Conservation (phyloP, 495 filamentous ascomycete species). For the Penicillium samsonianum region DNA sequence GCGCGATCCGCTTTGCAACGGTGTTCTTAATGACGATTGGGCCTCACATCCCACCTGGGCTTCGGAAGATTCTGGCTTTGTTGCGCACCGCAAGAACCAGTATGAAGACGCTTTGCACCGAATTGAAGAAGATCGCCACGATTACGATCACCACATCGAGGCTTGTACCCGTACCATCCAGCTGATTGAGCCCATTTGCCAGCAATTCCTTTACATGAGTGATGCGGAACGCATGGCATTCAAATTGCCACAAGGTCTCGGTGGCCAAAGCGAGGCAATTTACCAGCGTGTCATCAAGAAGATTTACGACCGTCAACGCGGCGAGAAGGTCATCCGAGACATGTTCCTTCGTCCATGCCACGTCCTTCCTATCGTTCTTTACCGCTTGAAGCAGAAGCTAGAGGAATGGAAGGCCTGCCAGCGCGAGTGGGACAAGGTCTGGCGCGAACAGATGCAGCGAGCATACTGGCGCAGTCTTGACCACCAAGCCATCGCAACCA, state of each 20-base stretch:
- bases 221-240: slow-evolving; percentile 70
- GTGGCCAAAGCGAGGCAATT: slow-evolving; percentile 91
- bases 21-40: slow-evolving; percentile 96
- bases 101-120: slow-evolving; percentile 91
- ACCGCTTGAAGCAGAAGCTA: slow-evolving; percentile 85
- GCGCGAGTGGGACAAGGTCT: slow-evolving; percentile 99
- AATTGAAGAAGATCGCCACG: slow-evolving; percentile 97
- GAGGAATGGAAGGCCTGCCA: slow-evolving; percentile 96
- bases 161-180: slow-evolving; percentile 90
- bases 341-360: slow-evolving; percentile 79
- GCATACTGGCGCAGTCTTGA: slow-evolving; percentile 96
- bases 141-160: slow-evolving; percentile 98
- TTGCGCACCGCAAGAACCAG: slow-evolving; percentile 94
- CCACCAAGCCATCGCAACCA: slow-evolving; percentile 87
- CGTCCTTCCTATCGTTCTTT: slow-evolving; percentile 83
- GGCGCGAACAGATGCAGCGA: slow-evolving; percentile 88
- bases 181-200: slow-evolving; percentile 88
- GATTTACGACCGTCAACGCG: slow-evolving; percentile 87
- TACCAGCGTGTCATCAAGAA: slow-evolving; percentile 97
- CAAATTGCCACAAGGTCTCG: slow-evolving; percentile 77
- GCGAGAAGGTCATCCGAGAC: slow-evolving; percentile 75
- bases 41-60: slow-evolving; percentile 99
- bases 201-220: slow-evolving; percentile 76
- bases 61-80: slow-evolving; percentile 96
- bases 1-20: slow-evolving; percentile 87